Conservation (phyloP, 805 yeast species). For the Suhomyces pyralidae region DNA sequence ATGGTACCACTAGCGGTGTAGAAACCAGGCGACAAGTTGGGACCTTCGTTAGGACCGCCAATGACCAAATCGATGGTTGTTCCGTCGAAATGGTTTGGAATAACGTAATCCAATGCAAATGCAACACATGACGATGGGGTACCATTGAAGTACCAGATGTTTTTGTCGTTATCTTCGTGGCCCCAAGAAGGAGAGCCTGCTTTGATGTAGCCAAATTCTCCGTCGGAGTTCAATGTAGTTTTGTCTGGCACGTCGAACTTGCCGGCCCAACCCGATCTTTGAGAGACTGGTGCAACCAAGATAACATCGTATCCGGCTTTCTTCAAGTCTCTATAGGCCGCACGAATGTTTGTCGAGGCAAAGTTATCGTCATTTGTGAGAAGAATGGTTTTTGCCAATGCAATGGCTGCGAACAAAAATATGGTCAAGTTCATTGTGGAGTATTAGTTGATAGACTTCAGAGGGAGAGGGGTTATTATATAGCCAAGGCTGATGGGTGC, state of each 20-base stretch:
- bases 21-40: constrained; percentile 26
- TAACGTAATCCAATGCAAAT: constrained; percentile 24
- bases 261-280: constrained; percentile 55
- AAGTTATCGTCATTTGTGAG: constrained; percentile 58
- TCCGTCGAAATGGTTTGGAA: constrained; percentile 19
- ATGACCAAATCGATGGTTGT: constrained; percentile 23
- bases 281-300: constrained; percentile 50
- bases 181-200: constrained; percentile 56
- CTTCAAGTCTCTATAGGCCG: constrained; percentile 47
- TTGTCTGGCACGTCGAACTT: constrained; percentile 42
- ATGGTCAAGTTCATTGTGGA: background rate
- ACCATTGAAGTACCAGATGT: constrained; percentile 30
- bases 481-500: background rate
- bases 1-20: constrained; percentile 27
- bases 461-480: background rate
- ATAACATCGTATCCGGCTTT: constrained; percentile 47
- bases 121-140: constrained; percentile 26
- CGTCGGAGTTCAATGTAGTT: constrained; percentile 38
- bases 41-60: constrained; percentile 30
- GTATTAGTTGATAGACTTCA: background rate
- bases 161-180: constrained; percentile 37
- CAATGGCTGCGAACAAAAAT: constrained; percentile 2
- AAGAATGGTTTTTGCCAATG: constrained; percentile 36
- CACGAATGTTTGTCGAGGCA: constrained; percentile 56
- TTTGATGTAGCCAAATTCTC: constrained; percentile 45